phyloP scores from a whole-genome alignment of 345 rosid genomes.

The Syzygium oleosum region DNA sequence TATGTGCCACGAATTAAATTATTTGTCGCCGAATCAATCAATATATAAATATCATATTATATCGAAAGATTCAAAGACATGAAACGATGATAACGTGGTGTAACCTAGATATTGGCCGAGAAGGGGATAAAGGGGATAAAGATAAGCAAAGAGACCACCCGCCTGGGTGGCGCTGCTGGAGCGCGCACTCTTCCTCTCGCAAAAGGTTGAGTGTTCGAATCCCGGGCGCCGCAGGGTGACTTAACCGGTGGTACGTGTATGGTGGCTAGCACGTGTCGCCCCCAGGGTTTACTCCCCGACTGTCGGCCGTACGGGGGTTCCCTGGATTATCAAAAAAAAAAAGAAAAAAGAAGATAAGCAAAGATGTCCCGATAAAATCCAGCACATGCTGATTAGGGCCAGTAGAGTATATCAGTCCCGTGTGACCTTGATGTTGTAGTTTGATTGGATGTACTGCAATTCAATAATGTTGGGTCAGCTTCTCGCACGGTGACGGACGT shows the following conservation, averaged over 20 bases:
- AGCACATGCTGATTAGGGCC: not conserved
- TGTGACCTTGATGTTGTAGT: not conserved
- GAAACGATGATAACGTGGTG: not conserved
- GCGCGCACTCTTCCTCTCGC: too few species aligned
- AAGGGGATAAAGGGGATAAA: not conserved
- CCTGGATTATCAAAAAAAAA: too few species aligned
- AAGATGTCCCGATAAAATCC: not conserved
- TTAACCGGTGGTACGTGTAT: too few species aligned
- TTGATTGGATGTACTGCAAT: not conserved
- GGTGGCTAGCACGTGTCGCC: too few species aligned
- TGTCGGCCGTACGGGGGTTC: too few species aligned
- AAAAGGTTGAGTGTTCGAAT: too few species aligned
- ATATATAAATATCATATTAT: not conserved
- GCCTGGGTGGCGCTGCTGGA: too few species aligned
- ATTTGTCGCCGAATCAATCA: not conserved
- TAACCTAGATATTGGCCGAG: not conserved
- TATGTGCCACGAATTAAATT: not conserved
- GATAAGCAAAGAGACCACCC: not conserved
- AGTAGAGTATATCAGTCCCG: not conserved
- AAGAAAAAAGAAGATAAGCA: too few species aligned
- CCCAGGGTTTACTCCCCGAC: too few species aligned
- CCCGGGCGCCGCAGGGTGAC: too few species aligned
- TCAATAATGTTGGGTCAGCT: not conserved
- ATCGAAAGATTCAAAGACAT: not conserved
- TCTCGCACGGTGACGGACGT: not conserved